phyloP scores from a whole-genome alignment of 108 stramenopile genomes.

The Chaetoceros tenuissimus region DNA sequence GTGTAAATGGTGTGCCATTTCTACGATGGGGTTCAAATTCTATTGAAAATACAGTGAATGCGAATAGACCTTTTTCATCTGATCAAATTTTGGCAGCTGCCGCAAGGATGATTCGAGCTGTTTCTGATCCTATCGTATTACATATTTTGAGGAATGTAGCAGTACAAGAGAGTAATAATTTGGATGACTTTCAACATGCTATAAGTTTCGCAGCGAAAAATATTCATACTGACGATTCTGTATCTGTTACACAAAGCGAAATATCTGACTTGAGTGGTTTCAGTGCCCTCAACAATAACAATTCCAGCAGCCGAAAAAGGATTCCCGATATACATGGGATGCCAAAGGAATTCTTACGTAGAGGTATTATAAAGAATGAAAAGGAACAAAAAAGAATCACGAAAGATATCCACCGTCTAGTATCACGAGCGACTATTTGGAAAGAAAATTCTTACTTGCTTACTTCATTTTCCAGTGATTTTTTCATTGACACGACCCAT shows the following conservation, averaged over 20 bases:
- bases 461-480: conserved; percentile 4
- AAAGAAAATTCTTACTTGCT: background rate
- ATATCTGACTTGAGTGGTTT: too few relatives aligned
- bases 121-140: conserved; percentile 40
- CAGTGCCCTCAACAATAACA: conserved; percentile 10
- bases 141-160: conserved; percentile 30
- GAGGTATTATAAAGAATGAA: conserved; percentile 17
- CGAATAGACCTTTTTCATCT: background rate
- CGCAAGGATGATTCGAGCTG: conserved; percentile 23
- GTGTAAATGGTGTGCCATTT: conserved; percentile 65
- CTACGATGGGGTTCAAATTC: conserved; percentile 10
- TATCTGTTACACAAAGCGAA: too few relatives aligned
- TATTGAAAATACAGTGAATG: background rate
- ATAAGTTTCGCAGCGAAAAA: conserved; percentile 11
- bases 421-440: background rate
- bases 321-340: too few relatives aligned
- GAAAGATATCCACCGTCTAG: background rate
- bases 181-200: too few relatives aligned
- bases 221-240: too few relatives aligned
- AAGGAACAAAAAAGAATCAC: conserved; percentile 1
- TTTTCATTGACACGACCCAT: conserved; percentile 2
- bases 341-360: conserved; percentile 30
- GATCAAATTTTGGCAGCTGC: conserved; percentile 6
- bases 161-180: background rate
- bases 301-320: background rate